Base-by-base conservation (phyloP, 768 basidiomycete genomes). In the Tricholoma furcatifolium region DNA sequence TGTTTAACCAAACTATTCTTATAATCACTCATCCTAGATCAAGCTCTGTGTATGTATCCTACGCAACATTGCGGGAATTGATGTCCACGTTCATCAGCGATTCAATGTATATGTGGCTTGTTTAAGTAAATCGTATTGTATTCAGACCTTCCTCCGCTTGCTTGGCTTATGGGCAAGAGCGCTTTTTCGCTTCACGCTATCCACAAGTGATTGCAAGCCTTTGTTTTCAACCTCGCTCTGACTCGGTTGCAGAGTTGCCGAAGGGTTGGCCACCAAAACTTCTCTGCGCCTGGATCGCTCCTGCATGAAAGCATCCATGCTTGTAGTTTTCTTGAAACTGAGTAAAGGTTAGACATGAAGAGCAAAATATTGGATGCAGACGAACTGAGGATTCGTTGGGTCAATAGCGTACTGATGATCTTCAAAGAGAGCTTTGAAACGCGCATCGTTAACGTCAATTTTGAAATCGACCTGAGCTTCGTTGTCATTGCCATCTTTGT, bases 381-480 rank as follows among this genome's bases (percentile, higher is more conserved):
- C 93, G 58, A 64, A 97, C 96, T 86, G 91, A 66, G 96, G 93
- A 71, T 98, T 91, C 48, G 83, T 90, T 17, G 97, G 96, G 68
- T 99, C 97, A 59, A 99, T 94, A 0, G 96, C 95, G 59, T 91
- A 98, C 30, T 86, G 81, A 61, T 91, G 85, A 63, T 98, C 88
- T 60, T 97, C 92, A 61, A 93, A 89, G 40, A 98, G 64, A 18
- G 81, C 86, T 64, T 83, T 83, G 78, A 98, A 98, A 14, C 97
- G 87, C 9, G 86, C 81, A 63, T 99, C 97, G 60, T 81, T 80
- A 55, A 94, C 84, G 65, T 99, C 76, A 61, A 98, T 83, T 39
- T 76, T 67, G 67, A 98, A 98, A 54, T 85, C 82, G 47, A 87
- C 85, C 65, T 96, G 91, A 27, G 82, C 69, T 61, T 93, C 93